Conservation (phyloP, 2,329 filamentous ascomycete genomes). For the Westerdykella sp. region DNA sequence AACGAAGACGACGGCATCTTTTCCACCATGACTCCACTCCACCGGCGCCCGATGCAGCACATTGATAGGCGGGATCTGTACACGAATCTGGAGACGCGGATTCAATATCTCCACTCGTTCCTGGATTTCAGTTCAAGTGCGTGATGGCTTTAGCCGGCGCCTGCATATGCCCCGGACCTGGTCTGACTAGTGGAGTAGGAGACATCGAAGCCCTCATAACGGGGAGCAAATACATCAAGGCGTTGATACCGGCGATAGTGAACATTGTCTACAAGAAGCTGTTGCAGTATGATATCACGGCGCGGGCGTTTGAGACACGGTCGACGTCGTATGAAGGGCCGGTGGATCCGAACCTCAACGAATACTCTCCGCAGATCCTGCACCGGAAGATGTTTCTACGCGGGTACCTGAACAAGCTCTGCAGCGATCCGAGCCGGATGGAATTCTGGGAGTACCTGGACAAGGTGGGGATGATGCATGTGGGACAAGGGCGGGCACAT, state of each 20-base stretch:
- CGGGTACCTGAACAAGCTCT: constrained; percentile 70
- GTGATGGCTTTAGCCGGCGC: constrained; percentile 18
- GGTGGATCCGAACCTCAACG: constrained; percentile 56
- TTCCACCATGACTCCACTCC: constrained; percentile 19
- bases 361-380: constrained; percentile 67
- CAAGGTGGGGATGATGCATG: constrained; percentile 81
- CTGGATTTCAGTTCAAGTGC: constrained; percentile 67
- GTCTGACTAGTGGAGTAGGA: constrained; percentile 32
- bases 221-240: constrained; percentile 70
- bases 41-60: constrained; percentile 46
- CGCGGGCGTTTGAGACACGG: constrained; percentile 62
- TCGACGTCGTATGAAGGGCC: constrained; percentile 60
- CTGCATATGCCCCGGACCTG: background rate
- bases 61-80: constrained; percentile 66
- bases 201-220: constrained; percentile 65
- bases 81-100: constrained; percentile 61
- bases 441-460: constrained; percentile 80
- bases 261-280: constrained; percentile 82
- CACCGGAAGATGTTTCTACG: constrained; percentile 71
- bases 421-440: constrained; percentile 66
- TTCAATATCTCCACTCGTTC: constrained; percentile 68
- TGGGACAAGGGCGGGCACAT: constrained; percentile 65
- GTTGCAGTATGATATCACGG: constrained; percentile 74
- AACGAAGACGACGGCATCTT: background rate
- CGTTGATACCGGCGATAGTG: constrained; percentile 75